Evolutionary conservation across 805 yeast genomes (phyloP).

Genomic region (Saccharomycopsis synnaedendra): DNA sequence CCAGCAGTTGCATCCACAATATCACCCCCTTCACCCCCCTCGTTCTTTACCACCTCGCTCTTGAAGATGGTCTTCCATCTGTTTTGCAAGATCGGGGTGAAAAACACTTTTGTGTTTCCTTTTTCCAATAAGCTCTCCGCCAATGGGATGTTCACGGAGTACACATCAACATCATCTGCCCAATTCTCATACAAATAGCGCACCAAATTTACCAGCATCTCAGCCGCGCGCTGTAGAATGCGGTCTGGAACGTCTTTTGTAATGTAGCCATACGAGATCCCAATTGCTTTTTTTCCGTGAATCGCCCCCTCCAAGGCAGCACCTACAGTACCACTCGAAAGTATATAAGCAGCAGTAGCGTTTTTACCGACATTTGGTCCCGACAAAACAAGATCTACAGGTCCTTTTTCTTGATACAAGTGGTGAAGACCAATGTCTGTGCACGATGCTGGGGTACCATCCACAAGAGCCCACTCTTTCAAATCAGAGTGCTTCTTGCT

Average conservation of each 20-base stretch:
- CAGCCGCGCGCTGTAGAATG: conserved; percentile 52
- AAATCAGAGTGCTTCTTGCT: conserved; percentile 25
- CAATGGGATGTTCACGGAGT: conserved; percentile 78
- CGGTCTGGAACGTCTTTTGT: conserved; percentile 36
- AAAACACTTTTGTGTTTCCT: conserved; percentile 50
- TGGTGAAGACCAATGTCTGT: conserved; percentile 83
- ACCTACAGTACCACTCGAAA: conserved; percentile 92
- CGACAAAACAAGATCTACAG: conserved; percentile 77
- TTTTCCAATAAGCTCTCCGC: conserved; percentile 33
- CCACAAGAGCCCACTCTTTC: conserved; percentile 79
- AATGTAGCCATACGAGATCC: conserved; percentile 76
- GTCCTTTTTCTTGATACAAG: conserved; percentile 39
- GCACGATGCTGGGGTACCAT: conserved; percentile 96
- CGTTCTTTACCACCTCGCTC: conserved; percentile 16
- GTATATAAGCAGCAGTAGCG: conserved; percentile 75
- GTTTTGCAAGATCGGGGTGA: conserved; percentile 74
- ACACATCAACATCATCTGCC: conserved; percentile 33
- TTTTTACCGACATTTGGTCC: conserved; percentile 97
- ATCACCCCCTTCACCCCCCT: conserved; percentile 22
- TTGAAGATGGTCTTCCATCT: conserved; percentile 54
- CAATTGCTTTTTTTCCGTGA: conserved; percentile 57
- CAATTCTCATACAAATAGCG: conserved; percentile 48
- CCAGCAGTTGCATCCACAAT: conserved; percentile 37
- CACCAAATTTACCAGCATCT: conserved; percentile 53
- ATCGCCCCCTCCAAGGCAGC: conserved; percentile 93